Conservation (phyloP, 2,329 filamentous ascomycete species). For the Fusarium temperatum region DNA sequence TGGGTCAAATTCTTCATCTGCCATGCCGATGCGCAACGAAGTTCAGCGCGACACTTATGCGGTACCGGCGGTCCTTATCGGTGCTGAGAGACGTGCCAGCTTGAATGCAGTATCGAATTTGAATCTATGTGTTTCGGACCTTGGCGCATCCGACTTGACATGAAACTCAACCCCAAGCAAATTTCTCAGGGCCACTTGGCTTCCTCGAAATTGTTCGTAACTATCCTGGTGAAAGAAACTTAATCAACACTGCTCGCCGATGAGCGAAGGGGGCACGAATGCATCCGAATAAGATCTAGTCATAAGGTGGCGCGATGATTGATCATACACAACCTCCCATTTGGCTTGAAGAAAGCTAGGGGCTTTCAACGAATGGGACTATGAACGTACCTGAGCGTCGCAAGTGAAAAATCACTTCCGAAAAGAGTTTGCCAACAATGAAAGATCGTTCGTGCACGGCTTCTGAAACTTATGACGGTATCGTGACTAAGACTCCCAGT, state of each 20-base stretch:
- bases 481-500: neutral
- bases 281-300: conserved; percentile 16
- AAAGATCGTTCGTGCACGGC: neutral
- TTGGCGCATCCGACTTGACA: neutral
- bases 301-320: conserved; percentile 17
- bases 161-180: neutral
- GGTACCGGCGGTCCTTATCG: neutral
- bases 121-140: neutral
- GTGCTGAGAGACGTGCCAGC: neutral
- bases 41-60: neutral
- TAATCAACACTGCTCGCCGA: conserved; percentile 22
- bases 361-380: conserved; percentile 5
- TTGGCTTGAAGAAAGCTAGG: conserved; percentile 13
- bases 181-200: conserved; percentile 11
- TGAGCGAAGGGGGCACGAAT: neutral
- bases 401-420: neutral
- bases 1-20: conserved; percentile 26
- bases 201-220: neutral
- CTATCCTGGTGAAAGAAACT: conserved; percentile 6
- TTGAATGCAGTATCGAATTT: neutral
- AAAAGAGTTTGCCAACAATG: neutral
- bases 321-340: conserved; percentile 17
- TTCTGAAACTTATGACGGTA: neutral
- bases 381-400: conserved; percentile 27
- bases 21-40: conserved; percentile 19